These are phyloP conservation scores for Ambrosiella beaveri DNA, from an alignment of 2,329 filamentous ascomycete genomes.

Conservation along the genomic window DNA sequence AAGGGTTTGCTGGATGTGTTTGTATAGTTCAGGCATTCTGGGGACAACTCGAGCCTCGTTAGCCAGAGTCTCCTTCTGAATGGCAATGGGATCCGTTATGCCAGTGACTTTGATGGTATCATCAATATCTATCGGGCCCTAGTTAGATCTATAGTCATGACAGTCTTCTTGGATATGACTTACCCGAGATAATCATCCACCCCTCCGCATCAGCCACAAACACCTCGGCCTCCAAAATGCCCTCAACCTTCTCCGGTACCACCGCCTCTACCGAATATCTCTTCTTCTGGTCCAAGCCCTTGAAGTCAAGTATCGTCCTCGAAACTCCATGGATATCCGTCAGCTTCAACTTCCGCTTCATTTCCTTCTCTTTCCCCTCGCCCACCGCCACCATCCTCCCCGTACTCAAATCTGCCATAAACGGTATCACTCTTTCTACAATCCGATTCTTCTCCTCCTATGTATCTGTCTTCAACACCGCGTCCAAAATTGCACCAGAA, in stretches of 20 bases:
- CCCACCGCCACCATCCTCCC: slow-evolving; percentile 31
- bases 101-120: slow-evolving; percentile 89
- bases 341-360: slow-evolving; percentile 29
- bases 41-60: slow-evolving; percentile 51
- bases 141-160: background rate
- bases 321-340: slow-evolving; percentile 57
- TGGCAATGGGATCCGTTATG: slow-evolving; percentile 63
- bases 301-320: slow-evolving; percentile 40
- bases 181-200: slow-evolving; percentile 67
- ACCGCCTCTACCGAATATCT: slow-evolving; percentile 29
- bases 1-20: slow-evolving; percentile 38
- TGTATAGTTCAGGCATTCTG: slow-evolving; percentile 77
- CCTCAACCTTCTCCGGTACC: slow-evolving; percentile 34
- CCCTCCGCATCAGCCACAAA: slow-evolving; percentile 59
- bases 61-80: slow-evolving; percentile 69
- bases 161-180: slow-evolving; percentile 11
- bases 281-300: slow-evolving; percentile 28
- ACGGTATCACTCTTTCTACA: slow-evolving; percentile 53
- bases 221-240: slow-evolving; percentile 48
- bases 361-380: background rate
- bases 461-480: slow-evolving; percentile 47
- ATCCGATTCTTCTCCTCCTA: slow-evolving; percentile 43
- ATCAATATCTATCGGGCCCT: slow-evolving; percentile 50
- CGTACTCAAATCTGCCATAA: slow-evolving; percentile 59
- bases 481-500: slow-evolving; percentile 15